Percentiles rank a stretch among this genome's conserved stretches.
Evolutionary conservation across 2,329 filamentous ascomycete genomes (phyloP).

Genomic region (Coleophoma eucalyptorum): DNA sequence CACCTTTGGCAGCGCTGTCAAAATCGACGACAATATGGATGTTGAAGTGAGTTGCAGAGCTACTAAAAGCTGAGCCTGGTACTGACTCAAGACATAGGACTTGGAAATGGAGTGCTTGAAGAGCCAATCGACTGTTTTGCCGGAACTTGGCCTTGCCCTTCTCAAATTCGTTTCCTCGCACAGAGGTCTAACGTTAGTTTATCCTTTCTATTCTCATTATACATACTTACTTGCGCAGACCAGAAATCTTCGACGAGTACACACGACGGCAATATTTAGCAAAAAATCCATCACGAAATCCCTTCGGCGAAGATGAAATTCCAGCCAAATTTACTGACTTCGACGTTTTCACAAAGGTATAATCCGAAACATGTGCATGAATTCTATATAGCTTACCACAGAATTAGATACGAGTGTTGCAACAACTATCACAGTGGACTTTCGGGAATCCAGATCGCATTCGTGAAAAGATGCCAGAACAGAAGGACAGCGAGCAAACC

Average conservation of each 20-base stretch:
- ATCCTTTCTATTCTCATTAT: neutral
- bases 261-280: conserved; percentile 81
- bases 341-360: conserved; percentile 74
- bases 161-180: conserved; percentile 94
- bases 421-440: conserved; percentile 86
- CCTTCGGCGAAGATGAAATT: conserved; percentile 75
- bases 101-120: conserved; percentile 87
- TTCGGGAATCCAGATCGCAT: conserved; percentile 85
- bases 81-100: conserved; percentile 50
- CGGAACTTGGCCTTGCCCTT: conserved; percentile 79
- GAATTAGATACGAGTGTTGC: conserved; percentile 68
- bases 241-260: conserved; percentile 90
- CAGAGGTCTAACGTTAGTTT: conserved; percentile 79
- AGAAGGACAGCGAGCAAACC: conserved; percentile 75
- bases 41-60: conserved; percentile 66
- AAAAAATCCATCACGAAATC: conserved; percentile 77
- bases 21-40: conserved; percentile 83
- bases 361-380: conserved; percentile 6
- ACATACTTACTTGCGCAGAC: conserved; percentile 44
- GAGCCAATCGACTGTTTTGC: conserved; percentile 68
- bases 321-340: conserved; percentile 76
- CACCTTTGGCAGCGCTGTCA: conserved; percentile 83
- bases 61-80: no score
- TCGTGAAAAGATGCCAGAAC: conserved; percentile 79
- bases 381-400: conserved; percentile 43